Base-by-base conservation (phyloP, 2,329 filamentous ascomycete species). In the Cladosporium sp. region DNA sequence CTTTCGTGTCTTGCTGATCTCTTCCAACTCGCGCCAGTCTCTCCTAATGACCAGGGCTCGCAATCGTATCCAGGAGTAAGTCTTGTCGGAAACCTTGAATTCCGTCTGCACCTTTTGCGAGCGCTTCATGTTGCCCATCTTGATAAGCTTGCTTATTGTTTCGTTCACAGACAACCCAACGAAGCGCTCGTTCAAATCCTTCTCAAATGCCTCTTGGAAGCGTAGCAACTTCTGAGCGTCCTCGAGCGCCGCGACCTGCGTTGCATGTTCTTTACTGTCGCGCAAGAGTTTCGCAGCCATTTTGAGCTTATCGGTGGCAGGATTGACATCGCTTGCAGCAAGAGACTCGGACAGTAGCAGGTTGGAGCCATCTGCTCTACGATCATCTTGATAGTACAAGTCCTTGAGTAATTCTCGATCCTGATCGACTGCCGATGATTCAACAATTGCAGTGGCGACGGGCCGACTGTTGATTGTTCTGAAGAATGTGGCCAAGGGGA, bases 321-420 rank as follows among this genome's bases (percentile, higher is more conserved):
- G 89, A 37, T 88, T 84, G 29, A 88, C 82, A 68, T 91, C 88
- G 0, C 88, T 84, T 74, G 95, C 91, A 5, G 84, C 80, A 8
- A 99, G 82, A 0, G 93, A 91, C 78, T 99, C 94, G 23, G 88
- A 87, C 16, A 99, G 82, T 66, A 98, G 91, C 1, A 99, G 88
- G 66, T 92, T 91, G 0, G 94, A 91, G 3, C 95, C 93, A 69
- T 98, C 95, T 5, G 93, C 82, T 3, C 93, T 88, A 5, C 94
- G 88, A 76, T 99, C 95, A 73, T 98, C 95, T 79, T 98, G 95
- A 76, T 99, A 99, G 80, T 95, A 99, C 3, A 99, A 83, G 75
- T 98, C 95, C 74, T 98, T 99, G 29, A 99, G 86, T 26, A 99
- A 79, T 63, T 91, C 88, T 0, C 86, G 85, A 72, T 96, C 93